Evolutionary conservation across 257 asterid genomes (phyloP), one percentile per base, ranked within the genome.

Genomic region (Salvia miltiorrhiza): DNA sequence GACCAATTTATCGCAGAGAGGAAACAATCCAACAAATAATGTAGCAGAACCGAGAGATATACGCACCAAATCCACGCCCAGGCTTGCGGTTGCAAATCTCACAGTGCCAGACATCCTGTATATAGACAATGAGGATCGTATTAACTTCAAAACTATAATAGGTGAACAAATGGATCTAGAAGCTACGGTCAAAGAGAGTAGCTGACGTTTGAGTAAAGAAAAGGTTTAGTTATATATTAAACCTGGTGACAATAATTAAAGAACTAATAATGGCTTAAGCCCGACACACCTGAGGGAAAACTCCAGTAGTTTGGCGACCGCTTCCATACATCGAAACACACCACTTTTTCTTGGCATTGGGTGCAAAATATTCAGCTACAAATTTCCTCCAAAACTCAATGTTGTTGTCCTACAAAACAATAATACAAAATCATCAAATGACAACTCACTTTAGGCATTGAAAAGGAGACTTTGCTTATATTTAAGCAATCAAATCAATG

Each of bases 41-140:
- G 44, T 67, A 23, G 59, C 43, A 57, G 28, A 60, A 57, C 53
- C 19, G 24, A 57, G 67, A 55, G 40, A 48, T 16, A 45, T 44
- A 70, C 85, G 13, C 86, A 92, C 98, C 98, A 85, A 89, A 92
- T 76, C 98, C 98, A 69, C 98, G 98, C 63, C 98, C 96, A 52
- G 98, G 97, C 86, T 89, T 92, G 45, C 95, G 89, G 71, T 88
- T 92, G 85, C 98, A 92, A 78, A 92, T 90, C 79, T 89, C 97
- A 69, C 98, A 92, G 62, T 92, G 98, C 98, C 98, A 92, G 55
- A 83, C 88, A 80, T 92, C 96, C 98, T 92, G 85, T 87, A 86
- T 40, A 23, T 43, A 55, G 3, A 65, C 16, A 24, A 14, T 62
- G 16, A 63, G 16, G n/a, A 19, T 28, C 19, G 57, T 9, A n/a